A percentile compares a stretch with the other conserved stretches of the same genome.
These are phyloP conservation scores for Apiotrichum gamsii DNA, from an alignment of 1,284 basidiomycete genomes.

Conservation along the genomic window DNA sequence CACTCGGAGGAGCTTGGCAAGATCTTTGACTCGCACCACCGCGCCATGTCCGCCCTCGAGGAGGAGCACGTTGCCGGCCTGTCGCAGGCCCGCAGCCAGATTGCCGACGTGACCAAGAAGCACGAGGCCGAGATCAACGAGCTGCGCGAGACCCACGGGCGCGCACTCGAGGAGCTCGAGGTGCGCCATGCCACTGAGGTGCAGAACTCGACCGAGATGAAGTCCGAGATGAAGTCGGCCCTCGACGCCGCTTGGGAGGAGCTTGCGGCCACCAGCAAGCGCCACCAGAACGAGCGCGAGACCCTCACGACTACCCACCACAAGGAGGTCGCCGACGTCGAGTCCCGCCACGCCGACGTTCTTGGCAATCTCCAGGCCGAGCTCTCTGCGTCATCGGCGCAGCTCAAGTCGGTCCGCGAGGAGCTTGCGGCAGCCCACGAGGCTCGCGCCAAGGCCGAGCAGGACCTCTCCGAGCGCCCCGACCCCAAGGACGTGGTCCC, in stretches of 20 bases:
- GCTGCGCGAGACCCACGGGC: constrained; percentile 15
- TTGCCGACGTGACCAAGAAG: constrained; percentile 7
- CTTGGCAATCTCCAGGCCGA: constrained; percentile 14
- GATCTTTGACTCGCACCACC: constrained; percentile 12
- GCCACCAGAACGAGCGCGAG: constrained; percentile 21
- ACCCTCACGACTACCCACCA: constrained; percentile 21
- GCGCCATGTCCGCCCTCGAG: constrained; percentile 13
- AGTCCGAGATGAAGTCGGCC: constrained; percentile 6
- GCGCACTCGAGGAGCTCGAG: constrained; percentile 17
- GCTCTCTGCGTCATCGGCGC: constrained; percentile 7
- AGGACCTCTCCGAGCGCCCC: constrained; percentile 13
- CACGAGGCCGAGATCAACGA: constrained; percentile 18
- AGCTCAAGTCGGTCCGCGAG: constrained; percentile 10
- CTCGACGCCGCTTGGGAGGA: constrained; percentile 20
- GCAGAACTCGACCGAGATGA: constrained; percentile 9
- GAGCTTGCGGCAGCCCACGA: constrained; percentile 11
- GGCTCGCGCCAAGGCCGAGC: constrained; percentile 16
- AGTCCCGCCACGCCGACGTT: constrained; percentile 17
- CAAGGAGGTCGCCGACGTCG: constrained; percentile 17
- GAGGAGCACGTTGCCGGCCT: constrained; percentile 13
- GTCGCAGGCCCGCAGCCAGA: constrained; percentile 8
- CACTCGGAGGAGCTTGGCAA: constrained; percentile 27
- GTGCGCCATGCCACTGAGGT: constrained; percentile 10
- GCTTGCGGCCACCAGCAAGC: constrained; percentile 10
- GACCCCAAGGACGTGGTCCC: constrained; percentile 11